Evolutionary conservation across 805 yeast genomes (phyloP).

Genomic region (Diddensiella santjacobensis): DNA sequence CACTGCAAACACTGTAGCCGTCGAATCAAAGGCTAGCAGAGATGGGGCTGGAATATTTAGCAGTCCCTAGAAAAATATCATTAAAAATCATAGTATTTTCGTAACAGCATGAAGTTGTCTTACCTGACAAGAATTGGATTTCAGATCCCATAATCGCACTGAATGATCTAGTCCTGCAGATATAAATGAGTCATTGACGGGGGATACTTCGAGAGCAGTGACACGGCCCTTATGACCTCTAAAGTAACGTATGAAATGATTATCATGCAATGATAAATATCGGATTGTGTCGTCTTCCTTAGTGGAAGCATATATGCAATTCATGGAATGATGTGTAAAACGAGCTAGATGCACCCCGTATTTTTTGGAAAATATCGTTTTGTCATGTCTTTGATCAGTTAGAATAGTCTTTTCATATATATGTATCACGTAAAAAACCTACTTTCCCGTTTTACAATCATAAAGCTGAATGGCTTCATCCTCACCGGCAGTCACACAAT

Average conservation of each 20-base stretch:
- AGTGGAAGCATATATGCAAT: conserved; percentile 82
- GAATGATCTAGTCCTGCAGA: conserved; percentile 74
- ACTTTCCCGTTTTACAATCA: conserved; percentile 62
- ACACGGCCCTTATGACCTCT: conserved; percentile 82
- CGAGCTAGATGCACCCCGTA: conserved; percentile 87
- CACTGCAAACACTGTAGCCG: conserved; percentile 76
- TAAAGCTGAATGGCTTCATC: conserved; percentile 84
- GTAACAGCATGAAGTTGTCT: too few relatives aligned
- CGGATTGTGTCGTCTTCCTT: conserved; percentile 64
- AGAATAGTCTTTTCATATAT: too few relatives aligned
- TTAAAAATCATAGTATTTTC: too few relatives aligned
- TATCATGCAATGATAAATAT: conserved; percentile 70
- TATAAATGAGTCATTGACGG: conserved; percentile 58
- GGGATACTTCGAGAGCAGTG: conserved; percentile 66
- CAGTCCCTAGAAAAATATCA: conserved; percentile 42
- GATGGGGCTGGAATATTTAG: conserved; percentile 53
- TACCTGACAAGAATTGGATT: conserved; percentile 37
- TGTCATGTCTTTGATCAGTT: conserved; percentile 35
- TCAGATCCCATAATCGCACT: conserved; percentile 82
- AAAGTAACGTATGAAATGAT: conserved; percentile 79
- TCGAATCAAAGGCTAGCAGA: conserved; percentile 73
- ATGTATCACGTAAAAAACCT: too few relatives aligned
- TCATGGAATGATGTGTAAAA: conserved; percentile 70
- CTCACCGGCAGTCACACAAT: conserved; percentile 74
- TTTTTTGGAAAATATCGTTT: conserved; percentile 76